phyloP scores from a whole-genome alignment of 495 filamentous ascomycete genomes.

The Terfezia boudieri region DNA sequence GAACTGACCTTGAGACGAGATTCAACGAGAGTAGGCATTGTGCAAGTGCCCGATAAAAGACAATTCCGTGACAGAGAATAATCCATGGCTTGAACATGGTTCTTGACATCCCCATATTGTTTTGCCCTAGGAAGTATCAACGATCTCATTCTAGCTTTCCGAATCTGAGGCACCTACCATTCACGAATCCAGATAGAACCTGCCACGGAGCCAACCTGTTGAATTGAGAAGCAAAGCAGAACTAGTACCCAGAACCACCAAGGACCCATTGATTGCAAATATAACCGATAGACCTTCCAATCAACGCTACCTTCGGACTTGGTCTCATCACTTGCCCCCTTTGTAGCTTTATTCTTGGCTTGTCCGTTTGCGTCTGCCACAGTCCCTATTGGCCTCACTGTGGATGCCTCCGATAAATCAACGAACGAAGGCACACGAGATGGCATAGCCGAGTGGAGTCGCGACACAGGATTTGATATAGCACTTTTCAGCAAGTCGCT shows the following conservation, averaged over 20 bases:
- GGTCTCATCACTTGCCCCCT: conserved; percentile 34
- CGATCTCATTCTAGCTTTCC: conserved; percentile 20
- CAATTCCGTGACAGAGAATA: conserved; percentile 18
- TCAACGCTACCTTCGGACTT: conserved; percentile 74
- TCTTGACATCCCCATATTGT: conserved; percentile 8
- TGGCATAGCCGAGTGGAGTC: conserved; percentile 24
- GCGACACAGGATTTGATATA: conserved; percentile 27
- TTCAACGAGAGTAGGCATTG: conserved; percentile 8
- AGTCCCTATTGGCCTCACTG: conserved; percentile 22
- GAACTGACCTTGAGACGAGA: not conserved
- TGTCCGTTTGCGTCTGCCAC: conserved; percentile 18
- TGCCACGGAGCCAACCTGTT: conserved; percentile 64
- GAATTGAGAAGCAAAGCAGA: conserved; percentile 45
- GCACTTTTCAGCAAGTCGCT: conserved; percentile 26
- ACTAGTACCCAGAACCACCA: conserved; percentile 87
- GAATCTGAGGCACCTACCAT: conserved; percentile 28
- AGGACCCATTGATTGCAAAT: conserved; percentile 67
- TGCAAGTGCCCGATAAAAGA: conserved; percentile 19
- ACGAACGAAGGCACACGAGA: conserved; percentile 53
- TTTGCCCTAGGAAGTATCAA: conserved; percentile 1
- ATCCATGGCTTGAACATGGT: not conserved
- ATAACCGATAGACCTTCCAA: conserved; percentile 60
- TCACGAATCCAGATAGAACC: conserved; percentile 85
- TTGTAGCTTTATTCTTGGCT: conserved; percentile 27
- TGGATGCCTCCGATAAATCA: conserved; percentile 27